Percentiles rank a stretch among this genome's conserved stretches.
Evolutionary conservation across 1,284 basidiomycete genomes (phyloP).

Genomic region (Fereydounia khargensis): DNA sequence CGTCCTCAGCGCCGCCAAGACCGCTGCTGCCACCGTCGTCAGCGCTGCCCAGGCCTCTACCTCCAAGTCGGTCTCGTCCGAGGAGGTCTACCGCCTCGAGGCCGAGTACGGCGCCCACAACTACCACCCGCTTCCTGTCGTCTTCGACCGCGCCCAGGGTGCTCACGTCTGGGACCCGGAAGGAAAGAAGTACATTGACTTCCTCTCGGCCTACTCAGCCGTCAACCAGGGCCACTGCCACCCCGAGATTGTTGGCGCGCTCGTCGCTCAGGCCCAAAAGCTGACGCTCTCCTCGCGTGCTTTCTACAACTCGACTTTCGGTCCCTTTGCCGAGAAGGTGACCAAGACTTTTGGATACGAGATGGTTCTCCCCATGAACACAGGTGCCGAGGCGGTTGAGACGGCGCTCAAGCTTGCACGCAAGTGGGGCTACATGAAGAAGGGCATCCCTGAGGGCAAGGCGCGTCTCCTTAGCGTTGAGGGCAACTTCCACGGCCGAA

Average conservation of each 20-base stretch:
- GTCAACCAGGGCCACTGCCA: conserved; percentile 87
- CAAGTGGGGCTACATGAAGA: conserved; percentile 62
- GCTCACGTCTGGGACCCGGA: conserved; percentile 96
- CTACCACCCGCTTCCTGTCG: conserved; percentile 92
- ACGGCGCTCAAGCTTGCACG: conserved; percentile 65
- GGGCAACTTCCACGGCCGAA: conserved; percentile 95
- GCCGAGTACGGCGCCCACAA: conserved; percentile 77
- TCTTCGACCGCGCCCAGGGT: conserved; percentile 85
- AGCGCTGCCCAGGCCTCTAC: conserved; percentile 15
- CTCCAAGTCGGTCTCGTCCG: conserved; percentile 54
- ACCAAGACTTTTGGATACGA: conserved; percentile 66
- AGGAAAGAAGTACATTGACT: conserved; percentile 68
- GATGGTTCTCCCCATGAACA: conserved; percentile 99
- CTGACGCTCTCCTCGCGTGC: conserved; percentile 92
- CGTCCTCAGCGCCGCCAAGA: conserved; percentile 25
- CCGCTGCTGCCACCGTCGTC: conserved; percentile 17
- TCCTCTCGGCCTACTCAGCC: conserved; percentile 91
- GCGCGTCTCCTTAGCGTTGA: conserved; percentile 83
- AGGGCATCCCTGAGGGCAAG: conserved; percentile 76
- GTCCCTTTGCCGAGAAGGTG: conserved; percentile 80
- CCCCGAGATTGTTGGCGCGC: conserved; percentile 77
- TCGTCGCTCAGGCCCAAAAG: conserved; percentile 80
- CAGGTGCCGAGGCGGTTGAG: conserved; percentile 93
- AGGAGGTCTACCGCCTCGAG: conserved; percentile 77
- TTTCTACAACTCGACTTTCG: conserved; percentile 91